Percentiles rank a stretch among this genome's conserved stretches.
phyloP scores from a whole-genome alignment of 805 yeast species.

The Kodamaea fukazawae region DNA sequence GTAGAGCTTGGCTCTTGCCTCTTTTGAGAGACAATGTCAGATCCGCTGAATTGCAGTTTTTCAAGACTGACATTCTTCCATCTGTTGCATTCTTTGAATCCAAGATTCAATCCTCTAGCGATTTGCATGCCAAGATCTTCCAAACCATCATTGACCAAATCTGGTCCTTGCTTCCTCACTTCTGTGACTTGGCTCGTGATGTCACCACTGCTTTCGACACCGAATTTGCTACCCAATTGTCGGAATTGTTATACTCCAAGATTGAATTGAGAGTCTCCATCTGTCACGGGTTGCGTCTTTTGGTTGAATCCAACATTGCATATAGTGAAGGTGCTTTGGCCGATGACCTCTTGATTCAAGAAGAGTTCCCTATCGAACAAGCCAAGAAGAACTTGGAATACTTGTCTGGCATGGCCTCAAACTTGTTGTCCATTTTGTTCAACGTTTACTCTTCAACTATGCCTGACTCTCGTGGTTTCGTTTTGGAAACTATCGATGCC shows the following conservation, averaged over 20 bases:
- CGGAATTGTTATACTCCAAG: constrained; percentile 71
- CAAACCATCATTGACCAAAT: constrained; percentile 86
- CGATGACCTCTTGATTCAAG: constrained; percentile 56
- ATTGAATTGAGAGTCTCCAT: constrained; percentile 76
- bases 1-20: constrained; percentile 95
- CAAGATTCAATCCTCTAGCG: constrained; percentile 43
- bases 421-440: constrained; percentile 81
- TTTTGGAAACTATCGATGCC: constrained; percentile 82
- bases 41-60: constrained; percentile 65
- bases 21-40: constrained; percentile 81
- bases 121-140: constrained; percentile 73
- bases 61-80: constrained; percentile 64
- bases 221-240: constrained; percentile 71
- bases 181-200: constrained; percentile 84
- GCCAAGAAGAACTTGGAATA: constrained; percentile 60
- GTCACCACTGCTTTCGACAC: constrained; percentile 61
- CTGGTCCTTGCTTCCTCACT: constrained; percentile 88
- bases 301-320: constrained; percentile 73
- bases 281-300: constrained; percentile 73
- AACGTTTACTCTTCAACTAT: constrained; percentile 89
- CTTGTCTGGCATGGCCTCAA: constrained; percentile 63
- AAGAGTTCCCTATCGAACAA: constrained; percentile 55
- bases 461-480: constrained; percentile 78
- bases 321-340: constrained; percentile 59
- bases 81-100: constrained; percentile 52